A percentile compares a stretch with the other conserved stretches of the same genome.
Conservation (phyloP, 768 basidiomycete species). For the Pleurotus platypus region DNA sequence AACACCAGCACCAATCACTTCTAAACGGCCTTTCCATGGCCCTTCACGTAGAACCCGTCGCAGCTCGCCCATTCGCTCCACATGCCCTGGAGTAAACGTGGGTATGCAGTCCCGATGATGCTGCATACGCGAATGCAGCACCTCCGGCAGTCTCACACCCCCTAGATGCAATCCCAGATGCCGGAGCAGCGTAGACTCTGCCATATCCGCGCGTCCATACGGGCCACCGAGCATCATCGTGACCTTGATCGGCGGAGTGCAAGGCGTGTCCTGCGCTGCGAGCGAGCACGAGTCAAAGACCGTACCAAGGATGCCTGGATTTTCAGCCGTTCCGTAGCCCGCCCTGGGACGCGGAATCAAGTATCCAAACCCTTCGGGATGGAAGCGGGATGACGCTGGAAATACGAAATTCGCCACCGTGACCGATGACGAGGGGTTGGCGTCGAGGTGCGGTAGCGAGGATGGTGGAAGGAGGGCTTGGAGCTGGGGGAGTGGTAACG, state of each 20-base stretch:
- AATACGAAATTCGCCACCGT: constrained; percentile 91
- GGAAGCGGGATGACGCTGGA: constrained; percentile 47
- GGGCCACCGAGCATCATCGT: constrained; percentile 92
- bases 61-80: constrained; percentile 62
- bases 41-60: constrained; percentile 32
- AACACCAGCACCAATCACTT: constrained; percentile 80
- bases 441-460: constrained; percentile 57
- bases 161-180: constrained; percentile 44
- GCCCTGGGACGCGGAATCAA: constrained; percentile 76
- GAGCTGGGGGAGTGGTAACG: constrained; percentile 64
- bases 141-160: constrained; percentile 42
- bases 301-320: constrained; percentile 68
- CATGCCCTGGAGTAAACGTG: constrained; percentile 68
- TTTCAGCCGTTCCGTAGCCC: constrained; percentile 40
- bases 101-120: constrained; percentile 75
- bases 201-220: constrained; percentile 30
- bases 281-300: constrained; percentile 88
- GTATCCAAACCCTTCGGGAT: constrained; percentile 91
- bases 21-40: constrained; percentile 47
- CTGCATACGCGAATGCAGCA: constrained; percentile 49
- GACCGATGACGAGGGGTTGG: constrained; percentile 77
- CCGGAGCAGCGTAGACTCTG: constrained; percentile 23
- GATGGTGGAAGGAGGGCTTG: constrained; percentile 30
- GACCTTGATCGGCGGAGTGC: constrained; percentile 50
- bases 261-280: constrained; percentile 41